Percentiles rank a stretch among this genome's conserved stretches.
Conservation (phyloP, 805 yeast genomes). For the Ogataea nakhonphanomensis region DNA sequence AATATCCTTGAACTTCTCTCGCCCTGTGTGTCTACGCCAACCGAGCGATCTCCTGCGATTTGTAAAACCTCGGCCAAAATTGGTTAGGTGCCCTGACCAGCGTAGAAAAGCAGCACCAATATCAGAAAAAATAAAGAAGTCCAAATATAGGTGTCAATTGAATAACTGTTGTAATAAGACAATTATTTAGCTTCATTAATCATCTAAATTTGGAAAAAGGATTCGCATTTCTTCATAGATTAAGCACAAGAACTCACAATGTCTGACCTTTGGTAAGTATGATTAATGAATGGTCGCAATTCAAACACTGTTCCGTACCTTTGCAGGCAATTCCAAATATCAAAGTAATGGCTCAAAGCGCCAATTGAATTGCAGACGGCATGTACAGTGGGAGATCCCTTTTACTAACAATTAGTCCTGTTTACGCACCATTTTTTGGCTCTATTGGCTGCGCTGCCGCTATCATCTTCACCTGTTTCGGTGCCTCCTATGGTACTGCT, state of each 20-base stretch:
- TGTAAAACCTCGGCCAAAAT: not conserved
- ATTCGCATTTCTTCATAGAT: constrained; percentile 7
- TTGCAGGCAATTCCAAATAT: not conserved
- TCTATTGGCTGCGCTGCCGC: constrained; percentile 99
- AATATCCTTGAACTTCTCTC: too few species aligned
- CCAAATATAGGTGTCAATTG: constrained; percentile 13
- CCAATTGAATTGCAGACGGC: not conserved
- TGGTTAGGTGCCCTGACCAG: constrained; percentile 6
- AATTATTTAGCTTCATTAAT: constrained; percentile 2
- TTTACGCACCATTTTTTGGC: constrained; percentile 95
- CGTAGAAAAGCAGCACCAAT: constrained; percentile 12
- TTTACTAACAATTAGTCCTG: constrained; percentile 47
- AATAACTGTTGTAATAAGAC: constrained; percentile 4
- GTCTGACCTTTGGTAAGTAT: constrained; percentile 23
- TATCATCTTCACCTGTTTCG: constrained; percentile 96
- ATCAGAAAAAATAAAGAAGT: constrained; percentile 2
- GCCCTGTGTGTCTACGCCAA: too few species aligned
- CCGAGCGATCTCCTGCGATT: not conserved
- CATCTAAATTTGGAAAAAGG: not conserved
- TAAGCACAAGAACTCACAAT: constrained; percentile 5
- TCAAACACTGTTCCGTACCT: too few species aligned
- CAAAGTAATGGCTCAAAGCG: not conserved
- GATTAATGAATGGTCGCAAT: not conserved
- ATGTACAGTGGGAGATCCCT: not conserved
- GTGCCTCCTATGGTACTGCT: constrained; percentile 99